These are phyloP conservation scores for Plectosphaerella cucumerina DNA, from an alignment of 2,329 filamentous ascomycete species.

Conservation along the genomic window DNA sequence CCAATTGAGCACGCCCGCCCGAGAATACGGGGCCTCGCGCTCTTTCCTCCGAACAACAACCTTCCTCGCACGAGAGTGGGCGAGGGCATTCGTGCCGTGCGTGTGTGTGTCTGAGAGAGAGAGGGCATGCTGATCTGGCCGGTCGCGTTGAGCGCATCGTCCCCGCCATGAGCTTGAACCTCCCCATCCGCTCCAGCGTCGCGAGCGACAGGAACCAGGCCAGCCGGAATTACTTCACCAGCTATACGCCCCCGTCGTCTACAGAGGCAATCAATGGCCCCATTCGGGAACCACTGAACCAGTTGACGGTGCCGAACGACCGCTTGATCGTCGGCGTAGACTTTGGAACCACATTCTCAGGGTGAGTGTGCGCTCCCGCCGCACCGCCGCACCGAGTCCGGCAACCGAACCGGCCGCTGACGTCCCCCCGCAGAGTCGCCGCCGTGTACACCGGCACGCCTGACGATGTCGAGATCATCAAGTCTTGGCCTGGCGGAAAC, in stretches of 20 bases:
- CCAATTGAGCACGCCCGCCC: not conserved
- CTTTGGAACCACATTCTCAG: conserved; percentile 78
- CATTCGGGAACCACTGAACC: conserved; percentile 50
- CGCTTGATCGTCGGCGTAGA: conserved; percentile 74
- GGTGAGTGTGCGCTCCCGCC: not conserved
- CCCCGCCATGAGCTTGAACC: conserved; percentile 42
- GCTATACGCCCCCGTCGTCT: conserved; percentile 49
- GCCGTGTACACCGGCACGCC: conserved; percentile 71
- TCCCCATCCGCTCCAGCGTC: conserved; percentile 44
- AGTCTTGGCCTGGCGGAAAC: conserved; percentile 79
- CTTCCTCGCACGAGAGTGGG: too few species aligned
- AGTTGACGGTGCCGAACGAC: conserved; percentile 51
- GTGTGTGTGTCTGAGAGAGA: too few species aligned
- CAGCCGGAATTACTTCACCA: conserved; percentile 53
- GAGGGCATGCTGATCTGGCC: not conserved
- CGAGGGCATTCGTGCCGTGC: too few species aligned
- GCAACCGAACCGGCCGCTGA: not conserved
- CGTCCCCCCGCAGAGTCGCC: conserved; percentile 48
- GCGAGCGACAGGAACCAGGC: conserved; percentile 48
- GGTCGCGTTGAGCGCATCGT: too few species aligned
- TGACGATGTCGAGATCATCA: conserved; percentile 79
- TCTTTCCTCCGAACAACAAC: not conserved
- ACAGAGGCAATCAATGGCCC: conserved; percentile 61
- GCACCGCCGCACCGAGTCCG: conserved; percentile 27
- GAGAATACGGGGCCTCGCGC: not conserved